Evolutionary conservation across 148 eudicot species (phyloP).

Genomic region (Nepenthes gracilis): DNA sequence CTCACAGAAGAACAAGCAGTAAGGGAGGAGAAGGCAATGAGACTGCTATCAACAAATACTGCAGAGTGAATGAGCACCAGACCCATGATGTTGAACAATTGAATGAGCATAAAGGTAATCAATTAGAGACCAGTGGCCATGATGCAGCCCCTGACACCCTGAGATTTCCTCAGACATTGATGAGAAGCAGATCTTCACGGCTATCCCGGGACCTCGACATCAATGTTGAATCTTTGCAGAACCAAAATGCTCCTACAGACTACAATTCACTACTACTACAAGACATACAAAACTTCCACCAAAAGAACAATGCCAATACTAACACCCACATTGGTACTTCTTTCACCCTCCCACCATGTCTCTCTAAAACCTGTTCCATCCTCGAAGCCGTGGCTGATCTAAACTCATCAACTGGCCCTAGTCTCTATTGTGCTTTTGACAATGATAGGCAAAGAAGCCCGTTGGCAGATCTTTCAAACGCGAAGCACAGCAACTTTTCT

Average conservation of each 20-base stretch:
- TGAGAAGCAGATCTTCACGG: conserved; percentile 68
- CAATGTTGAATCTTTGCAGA: conserved; percentile 44
- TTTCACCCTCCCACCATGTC: conserved; percentile 51
- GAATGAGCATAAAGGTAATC: conserved; percentile 14
- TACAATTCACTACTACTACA: conserved; percentile 62
- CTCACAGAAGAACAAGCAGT: conserved; percentile 28
- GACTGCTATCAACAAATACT: conserved; percentile 16
- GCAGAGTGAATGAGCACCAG: conserved; percentile 27
- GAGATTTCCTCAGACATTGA: conserved; percentile 39
- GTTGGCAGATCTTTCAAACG: conserved; percentile 11
- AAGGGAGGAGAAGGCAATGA: conserved; percentile 21
- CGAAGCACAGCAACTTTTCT: conserved; percentile 3
- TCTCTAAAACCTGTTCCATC: conserved; percentile 67
- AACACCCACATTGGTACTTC: conserved; percentile 11
- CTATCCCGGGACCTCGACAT: conserved; percentile 83
- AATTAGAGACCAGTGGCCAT: conserved; percentile 11
- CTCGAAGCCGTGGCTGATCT: conserved; percentile 95
- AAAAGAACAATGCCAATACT: conserved; percentile 24
- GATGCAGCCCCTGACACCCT: conserved; percentile 33
- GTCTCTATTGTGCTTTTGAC: conserved; percentile 8
- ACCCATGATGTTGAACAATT: conserved; percentile 9
- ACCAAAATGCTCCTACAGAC: conserved; percentile 31
- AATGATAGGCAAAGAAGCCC: conserved; percentile 21
- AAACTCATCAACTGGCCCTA: conserved; percentile 52
- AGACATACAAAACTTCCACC: conserved; percentile 94